Conservation (phyloP, 2,329 filamentous ascomycete genomes). For the Penicillium digitatum region DNA sequence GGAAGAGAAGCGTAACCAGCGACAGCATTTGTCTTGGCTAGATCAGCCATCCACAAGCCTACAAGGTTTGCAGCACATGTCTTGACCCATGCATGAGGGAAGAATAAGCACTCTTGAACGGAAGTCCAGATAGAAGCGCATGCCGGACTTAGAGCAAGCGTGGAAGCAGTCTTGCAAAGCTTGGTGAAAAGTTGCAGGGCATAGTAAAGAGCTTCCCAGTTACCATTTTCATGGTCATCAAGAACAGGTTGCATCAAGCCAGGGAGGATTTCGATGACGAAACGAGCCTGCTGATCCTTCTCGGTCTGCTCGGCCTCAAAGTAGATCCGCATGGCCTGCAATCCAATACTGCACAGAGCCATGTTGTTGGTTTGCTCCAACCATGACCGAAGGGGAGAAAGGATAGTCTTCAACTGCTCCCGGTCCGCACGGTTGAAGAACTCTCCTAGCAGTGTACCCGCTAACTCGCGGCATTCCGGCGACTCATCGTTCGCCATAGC, state of each 20-base stretch:
- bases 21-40: constrained; percentile 61
- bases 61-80: constrained; percentile 70
- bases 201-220: constrained; percentile 69
- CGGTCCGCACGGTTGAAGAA: constrained; percentile 74
- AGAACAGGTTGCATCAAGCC: constrained; percentile 52
- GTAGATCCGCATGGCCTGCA: constrained; percentile 79
- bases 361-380: constrained; percentile 68
- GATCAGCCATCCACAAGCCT: constrained; percentile 73
- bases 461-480: constrained; percentile 76
- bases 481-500: constrained; percentile 86
- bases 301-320: constrained; percentile 66
- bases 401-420: constrained; percentile 66
- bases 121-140: constrained; percentile 66
- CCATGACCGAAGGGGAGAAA: constrained; percentile 70
- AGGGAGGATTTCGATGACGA: constrained; percentile 54
- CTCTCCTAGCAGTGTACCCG: constrained; percentile 72
- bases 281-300: constrained; percentile 64
- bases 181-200: constrained; percentile 66
- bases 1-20: constrained; percentile 54
- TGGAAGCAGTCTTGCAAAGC: constrained; percentile 63
- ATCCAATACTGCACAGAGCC: constrained; percentile 65
- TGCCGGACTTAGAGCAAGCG: constrained; percentile 57
- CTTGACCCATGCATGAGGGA: constrained; percentile 70
- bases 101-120: constrained; percentile 65
- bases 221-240: constrained; percentile 49